Evolutionary conservation across 2,329 filamentous ascomycete species (phyloP).

Genomic region (Arthrobotrys pseudoclavata): DNA sequence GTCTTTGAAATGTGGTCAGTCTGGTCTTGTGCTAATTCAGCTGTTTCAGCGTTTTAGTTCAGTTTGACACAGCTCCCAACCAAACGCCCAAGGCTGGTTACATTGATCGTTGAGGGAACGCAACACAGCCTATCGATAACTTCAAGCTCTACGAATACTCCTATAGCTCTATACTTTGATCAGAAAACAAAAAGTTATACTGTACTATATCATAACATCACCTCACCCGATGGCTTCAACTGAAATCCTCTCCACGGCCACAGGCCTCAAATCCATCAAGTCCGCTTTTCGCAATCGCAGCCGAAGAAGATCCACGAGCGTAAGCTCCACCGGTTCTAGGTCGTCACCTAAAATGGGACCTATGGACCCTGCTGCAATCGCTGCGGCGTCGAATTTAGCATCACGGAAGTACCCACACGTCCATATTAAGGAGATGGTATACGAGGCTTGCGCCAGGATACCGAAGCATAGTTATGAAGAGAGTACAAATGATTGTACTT

Average conservation of each 20-base stretch:
- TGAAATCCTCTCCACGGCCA: conserved; percentile 32
- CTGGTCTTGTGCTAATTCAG: conserved; percentile 7
- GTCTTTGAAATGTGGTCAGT: conserved; percentile 19
- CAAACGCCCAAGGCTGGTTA: neutral
- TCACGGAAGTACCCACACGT: conserved; percentile 48
- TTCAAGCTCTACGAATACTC: too few species aligned
- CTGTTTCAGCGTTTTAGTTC: too few species aligned
- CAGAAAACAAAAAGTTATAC: too few species aligned
- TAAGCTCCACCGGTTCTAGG: conserved; percentile 26
- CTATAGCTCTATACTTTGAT: too few species aligned
- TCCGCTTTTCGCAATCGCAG: conserved; percentile 40
- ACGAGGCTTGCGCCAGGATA: conserved; percentile 50
- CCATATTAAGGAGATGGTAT: conserved; percentile 59
- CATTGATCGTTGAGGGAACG: neutral
- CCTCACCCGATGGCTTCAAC: conserved; percentile 19
- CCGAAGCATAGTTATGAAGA: conserved; percentile 58
- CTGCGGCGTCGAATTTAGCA: conserved; percentile 21
- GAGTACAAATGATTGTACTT: conserved; percentile 41
- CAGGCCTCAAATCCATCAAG: conserved; percentile 53
- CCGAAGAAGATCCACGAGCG: conserved; percentile 41
- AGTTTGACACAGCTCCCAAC: too few species aligned
- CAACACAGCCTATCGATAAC: conserved; percentile 12
- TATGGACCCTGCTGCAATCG: neutral
- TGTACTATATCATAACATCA: neutral
- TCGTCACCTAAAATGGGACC: conserved; percentile 20